Percentiles rank a stretch among this genome's conserved stretches.
Conservation (phyloP, 495 filamentous ascomycete genomes). For the Xanthoparmelia taractica region DNA sequence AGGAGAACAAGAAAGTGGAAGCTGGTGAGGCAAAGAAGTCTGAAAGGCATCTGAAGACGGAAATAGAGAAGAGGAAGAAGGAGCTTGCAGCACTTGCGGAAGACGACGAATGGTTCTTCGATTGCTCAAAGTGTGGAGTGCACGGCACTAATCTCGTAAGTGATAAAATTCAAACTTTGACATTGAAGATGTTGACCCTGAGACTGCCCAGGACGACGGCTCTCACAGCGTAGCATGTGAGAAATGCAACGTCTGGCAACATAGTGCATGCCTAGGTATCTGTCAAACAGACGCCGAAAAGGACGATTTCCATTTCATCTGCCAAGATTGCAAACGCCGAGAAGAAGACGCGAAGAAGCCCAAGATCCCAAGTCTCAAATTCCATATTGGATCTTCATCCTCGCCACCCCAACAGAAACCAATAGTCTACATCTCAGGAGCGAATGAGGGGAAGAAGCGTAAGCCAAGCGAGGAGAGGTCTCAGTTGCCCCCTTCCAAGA, state of each 20-base stretch:
- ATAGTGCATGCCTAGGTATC: conserved; percentile 82
- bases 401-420: conserved; percentile 33
- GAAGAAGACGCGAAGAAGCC: conserved; percentile 54
- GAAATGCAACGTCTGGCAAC: conserved; percentile 92
- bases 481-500: conserved; percentile 33
- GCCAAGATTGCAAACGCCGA: conserved; percentile 63
- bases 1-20: conserved; percentile 62
- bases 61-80: conserved; percentile 67
- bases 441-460: conserved; percentile 26
- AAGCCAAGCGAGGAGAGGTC: conserved; percentile 26
- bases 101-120: conserved; percentile 88
- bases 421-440: conserved; percentile 9
- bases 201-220: conserved; percentile 64
- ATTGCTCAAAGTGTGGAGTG: conserved; percentile 78
- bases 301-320: conserved; percentile 86
- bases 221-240: conserved; percentile 93
- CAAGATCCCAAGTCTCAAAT: conserved; percentile 67
- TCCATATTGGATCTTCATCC: conserved; percentile 49
- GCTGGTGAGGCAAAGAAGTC: conserved; percentile 59
- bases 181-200: background rate
- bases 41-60: conserved; percentile 67
- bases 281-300: conserved; percentile 66
- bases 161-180: background rate
- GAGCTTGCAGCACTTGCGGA: conserved; percentile 64
- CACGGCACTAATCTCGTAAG: conserved; percentile 72